A percentile compares a stretch with the other conserved stretches of the same genome.
These are phyloP conservation scores for Teratosphaeriaceae sp. DNA, from an alignment of 2,329 filamentous ascomycete genomes.

Conservation along the genomic window DNA sequence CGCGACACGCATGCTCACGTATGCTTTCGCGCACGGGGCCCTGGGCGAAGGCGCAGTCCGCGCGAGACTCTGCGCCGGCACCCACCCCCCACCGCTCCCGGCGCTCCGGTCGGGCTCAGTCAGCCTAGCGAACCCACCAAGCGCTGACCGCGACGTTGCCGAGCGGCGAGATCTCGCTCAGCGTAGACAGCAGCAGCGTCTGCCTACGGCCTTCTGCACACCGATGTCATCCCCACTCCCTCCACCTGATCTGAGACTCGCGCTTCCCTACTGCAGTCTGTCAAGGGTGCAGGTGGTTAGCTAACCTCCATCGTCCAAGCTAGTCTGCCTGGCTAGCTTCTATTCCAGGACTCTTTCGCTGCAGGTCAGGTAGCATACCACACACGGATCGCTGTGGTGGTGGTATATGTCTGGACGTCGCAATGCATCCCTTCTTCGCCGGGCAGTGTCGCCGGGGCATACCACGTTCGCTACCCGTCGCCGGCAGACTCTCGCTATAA, in stretches of 20 bases:
- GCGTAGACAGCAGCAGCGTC: not conserved
- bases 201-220: constrained; percentile 7
- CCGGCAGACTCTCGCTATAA: not conserved
- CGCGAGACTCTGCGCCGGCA: not conserved
- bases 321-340: constrained; percentile 9
- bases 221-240: constrained; percentile 8
- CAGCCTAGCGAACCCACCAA: constrained; percentile 1
- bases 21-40: not conserved
- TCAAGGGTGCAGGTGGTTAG: not conserved
- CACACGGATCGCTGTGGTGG: constrained; percentile 9
- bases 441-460: constrained; percentile 1
- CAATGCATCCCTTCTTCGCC: constrained; percentile 1
- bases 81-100: not conserved
- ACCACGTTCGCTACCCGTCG: constrained; percentile 7
- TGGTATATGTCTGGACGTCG: constrained; percentile 7
- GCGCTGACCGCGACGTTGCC: not conserved
- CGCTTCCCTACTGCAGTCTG: not conserved
- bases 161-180: not conserved
- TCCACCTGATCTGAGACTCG: constrained; percentile 4
- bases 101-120: constrained; percentile 1
- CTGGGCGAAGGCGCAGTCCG: not conserved
- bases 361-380: constrained; percentile 16
- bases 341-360: constrained; percentile 13
- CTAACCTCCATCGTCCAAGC: constrained; percentile 9
- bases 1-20: not conserved